These are phyloP conservation scores for Pseudovirgaria hyperparasitica DNA, from an alignment of 2,329 filamentous ascomycete genomes.

Conservation along the genomic window DNA sequence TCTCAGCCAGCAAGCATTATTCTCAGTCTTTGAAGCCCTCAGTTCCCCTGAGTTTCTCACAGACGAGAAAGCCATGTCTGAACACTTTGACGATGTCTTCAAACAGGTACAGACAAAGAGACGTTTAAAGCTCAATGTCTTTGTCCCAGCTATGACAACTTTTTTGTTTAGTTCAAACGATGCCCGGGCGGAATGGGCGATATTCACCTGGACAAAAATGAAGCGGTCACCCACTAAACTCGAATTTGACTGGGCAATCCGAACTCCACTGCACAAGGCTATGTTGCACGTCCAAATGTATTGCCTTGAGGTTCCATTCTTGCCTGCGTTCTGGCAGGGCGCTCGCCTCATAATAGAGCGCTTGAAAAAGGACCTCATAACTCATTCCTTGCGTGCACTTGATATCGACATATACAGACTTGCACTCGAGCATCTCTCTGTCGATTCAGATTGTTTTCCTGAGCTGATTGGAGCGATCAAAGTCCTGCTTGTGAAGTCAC, in stretches of 20 bases:
- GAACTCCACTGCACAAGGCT: conserved; percentile 55
- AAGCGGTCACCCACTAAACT: conserved; percentile 50
- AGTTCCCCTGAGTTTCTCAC: conserved; percentile 70
- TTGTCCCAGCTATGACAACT: conserved; percentile 67
- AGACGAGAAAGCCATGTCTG: conserved; percentile 37
- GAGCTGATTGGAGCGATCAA: conserved; percentile 59
- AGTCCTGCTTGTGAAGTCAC: conserved; percentile 59
- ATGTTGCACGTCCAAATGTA: conserved; percentile 50
- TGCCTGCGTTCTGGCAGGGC: conserved; percentile 70
- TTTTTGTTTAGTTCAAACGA: conserved; percentile 70
- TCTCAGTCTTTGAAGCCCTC: conserved; percentile 77
- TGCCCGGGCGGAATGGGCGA: conserved; percentile 53
- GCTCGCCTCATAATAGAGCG: conserved; percentile 61
- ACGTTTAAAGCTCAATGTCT: conserved; percentile 62
- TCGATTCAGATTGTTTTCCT: conserved; percentile 42
- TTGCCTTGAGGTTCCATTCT: conserved; percentile 37
- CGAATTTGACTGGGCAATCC: conserved; percentile 82
- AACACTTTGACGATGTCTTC: conserved; percentile 73
- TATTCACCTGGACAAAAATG: conserved; percentile 54
- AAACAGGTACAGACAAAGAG: conserved; percentile 65
- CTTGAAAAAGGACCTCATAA: conserved; percentile 61
- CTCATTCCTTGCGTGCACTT: conserved; percentile 65
- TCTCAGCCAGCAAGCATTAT: conserved; percentile 48
- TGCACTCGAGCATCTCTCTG: conserved; percentile 50
- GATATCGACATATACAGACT: conserved; percentile 55